Conservation (phyloP, 2,329 filamentous ascomycete species). For the Botrytis elliptica region DNA sequence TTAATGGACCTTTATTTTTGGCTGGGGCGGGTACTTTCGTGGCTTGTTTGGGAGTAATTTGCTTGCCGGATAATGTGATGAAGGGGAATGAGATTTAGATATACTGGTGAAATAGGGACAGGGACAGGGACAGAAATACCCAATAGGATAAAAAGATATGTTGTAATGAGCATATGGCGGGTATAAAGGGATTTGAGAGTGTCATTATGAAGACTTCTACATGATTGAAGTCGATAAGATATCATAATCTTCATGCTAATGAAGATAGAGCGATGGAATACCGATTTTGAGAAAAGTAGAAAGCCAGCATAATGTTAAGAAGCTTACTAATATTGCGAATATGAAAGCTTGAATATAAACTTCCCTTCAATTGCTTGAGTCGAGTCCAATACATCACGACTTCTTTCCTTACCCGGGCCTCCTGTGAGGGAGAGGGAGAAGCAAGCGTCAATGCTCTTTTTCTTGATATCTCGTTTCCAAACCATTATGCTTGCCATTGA, state of each 20-base stretch:
- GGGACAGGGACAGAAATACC: neutral
- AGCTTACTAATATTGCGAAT: neutral
- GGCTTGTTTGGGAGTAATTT: constrained; percentile 50
- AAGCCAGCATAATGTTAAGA: too few relatives aligned
- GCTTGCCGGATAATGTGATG: constrained; percentile 43
- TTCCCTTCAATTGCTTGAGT: neutral
- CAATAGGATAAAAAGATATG: neutral
- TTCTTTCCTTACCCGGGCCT: neutral
- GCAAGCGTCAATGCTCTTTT: neutral
- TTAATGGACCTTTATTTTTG: constrained; percentile 54
- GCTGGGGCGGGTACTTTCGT: constrained; percentile 55
- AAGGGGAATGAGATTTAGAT: constrained; percentile 17
- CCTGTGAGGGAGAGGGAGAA: neutral
- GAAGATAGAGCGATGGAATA: too few relatives aligned
- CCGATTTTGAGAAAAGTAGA: neutral
- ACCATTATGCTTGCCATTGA: neutral
- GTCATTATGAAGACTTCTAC: neutral
- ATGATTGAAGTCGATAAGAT: neutral
- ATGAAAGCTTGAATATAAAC: neutral
- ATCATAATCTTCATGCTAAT: neutral
- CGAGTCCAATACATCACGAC: neutral
- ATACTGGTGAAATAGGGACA: neutral
- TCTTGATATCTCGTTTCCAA: neutral
- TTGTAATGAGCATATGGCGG: neutral
- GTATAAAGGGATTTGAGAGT: neutral